Conservation (phyloP, 768 basidiomycete species). For the Naganishia friedmannii region DNA sequence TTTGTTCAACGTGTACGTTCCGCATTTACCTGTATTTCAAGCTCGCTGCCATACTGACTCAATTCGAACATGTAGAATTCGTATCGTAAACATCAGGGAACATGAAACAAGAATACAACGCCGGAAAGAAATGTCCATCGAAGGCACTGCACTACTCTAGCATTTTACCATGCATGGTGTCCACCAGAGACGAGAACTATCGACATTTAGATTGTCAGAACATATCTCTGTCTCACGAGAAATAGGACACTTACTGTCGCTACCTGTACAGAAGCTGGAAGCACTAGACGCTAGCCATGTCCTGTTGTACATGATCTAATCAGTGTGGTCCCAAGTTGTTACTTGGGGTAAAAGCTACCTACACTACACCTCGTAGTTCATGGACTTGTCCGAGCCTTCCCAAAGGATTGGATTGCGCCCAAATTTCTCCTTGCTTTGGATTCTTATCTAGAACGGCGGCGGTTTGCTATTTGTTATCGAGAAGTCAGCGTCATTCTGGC, state of each 20-base stretch:
- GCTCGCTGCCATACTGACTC: not conserved
- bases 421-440: constrained; percentile 40
- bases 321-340: not conserved
- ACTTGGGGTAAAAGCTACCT: not conserved
- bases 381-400: constrained; percentile 33
- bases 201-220: not conserved
- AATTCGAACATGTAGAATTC: not conserved
- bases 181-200: constrained; percentile 32
- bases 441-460: constrained; percentile 39
- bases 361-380: constrained; percentile 34
- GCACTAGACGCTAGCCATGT: constrained; percentile 33
- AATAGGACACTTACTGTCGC: constrained; percentile 25
- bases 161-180: constrained; percentile 33
- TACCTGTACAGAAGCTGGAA: constrained; percentile 30
- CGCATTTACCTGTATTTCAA: not conserved
- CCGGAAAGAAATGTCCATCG: not conserved
- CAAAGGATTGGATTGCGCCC: constrained; percentile 33
- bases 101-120: not conserved
- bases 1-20: not conserved
- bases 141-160: not conserved
- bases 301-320: constrained; percentile 12
- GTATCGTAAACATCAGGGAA: not conserved
- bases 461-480: constrained; percentile 40
- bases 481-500: not conserved
- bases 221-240: not conserved